Conservation (phyloP, 2,329 filamentous ascomycete species). For the Xylariaceae sp. region DNA sequence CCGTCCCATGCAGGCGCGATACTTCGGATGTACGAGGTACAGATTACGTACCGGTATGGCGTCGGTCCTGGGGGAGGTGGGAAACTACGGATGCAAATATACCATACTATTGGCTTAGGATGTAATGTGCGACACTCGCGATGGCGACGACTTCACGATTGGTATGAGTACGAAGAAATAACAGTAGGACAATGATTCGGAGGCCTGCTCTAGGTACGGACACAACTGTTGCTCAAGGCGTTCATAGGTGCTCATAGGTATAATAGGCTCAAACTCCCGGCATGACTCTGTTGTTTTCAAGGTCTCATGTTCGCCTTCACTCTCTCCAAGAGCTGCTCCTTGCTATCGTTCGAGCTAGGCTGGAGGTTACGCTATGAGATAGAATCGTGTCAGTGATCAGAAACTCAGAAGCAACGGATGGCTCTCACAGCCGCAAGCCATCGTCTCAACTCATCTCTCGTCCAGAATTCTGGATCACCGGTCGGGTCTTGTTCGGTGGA, state of each 20-base stretch:
- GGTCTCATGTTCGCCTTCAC: slow-evolving; percentile 60
- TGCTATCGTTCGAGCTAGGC: slow-evolving; percentile 53
- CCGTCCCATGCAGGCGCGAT: neutral
- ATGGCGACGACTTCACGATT: too few species aligned
- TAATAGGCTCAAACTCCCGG: neutral
- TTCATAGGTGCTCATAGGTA: neutral
- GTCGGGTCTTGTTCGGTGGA: slow-evolving; percentile 69
- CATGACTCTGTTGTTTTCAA: slow-evolving; percentile 7
- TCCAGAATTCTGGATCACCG: slow-evolving; percentile 68
- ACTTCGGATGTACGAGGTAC: neutral
- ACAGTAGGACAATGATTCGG: too few species aligned
- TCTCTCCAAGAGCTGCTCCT: slow-evolving; percentile 60
- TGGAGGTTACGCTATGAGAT: slow-evolving; percentile 56
- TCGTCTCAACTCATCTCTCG: slow-evolving; percentile 67
- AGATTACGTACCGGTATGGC: neutral
- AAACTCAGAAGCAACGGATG: neutral
- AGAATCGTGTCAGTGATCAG: slow-evolving; percentile 8
- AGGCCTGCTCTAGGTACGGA: too few species aligned
- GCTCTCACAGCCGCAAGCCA: slow-evolving; percentile 74
- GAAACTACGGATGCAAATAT: too few species aligned
- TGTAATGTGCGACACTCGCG: too few species aligned
- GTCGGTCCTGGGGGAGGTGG: too few species aligned
- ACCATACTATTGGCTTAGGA: too few species aligned
- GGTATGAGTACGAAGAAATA: too few species aligned
- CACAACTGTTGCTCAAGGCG: too few species aligned